Conservation (phyloP, 805 yeast species). For the Candida xiaguanensis region DNA sequence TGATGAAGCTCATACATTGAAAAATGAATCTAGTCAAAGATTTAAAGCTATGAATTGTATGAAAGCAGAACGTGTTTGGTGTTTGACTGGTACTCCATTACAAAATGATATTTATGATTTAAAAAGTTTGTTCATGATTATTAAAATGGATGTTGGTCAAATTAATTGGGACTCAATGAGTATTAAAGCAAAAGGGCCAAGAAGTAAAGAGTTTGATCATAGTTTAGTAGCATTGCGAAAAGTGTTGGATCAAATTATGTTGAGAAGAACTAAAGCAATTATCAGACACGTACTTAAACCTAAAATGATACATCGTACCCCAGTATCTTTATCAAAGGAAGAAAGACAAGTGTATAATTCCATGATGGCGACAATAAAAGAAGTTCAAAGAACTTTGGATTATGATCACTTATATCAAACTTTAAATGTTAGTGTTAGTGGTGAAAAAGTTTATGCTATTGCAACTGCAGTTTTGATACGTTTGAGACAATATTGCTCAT, state of each 20-base stretch:
- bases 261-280: constrained; percentile 26
- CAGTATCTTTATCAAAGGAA: constrained; percentile 56
- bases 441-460: constrained; percentile 10
- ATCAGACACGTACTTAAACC: constrained; percentile 77
- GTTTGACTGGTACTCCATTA: constrained; percentile 93
- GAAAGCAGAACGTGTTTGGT: constrained; percentile 71
- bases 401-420: neutral
- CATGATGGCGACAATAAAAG: neutral
- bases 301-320: constrained; percentile 88
- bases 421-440: neutral
- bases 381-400: neutral
- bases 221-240: constrained; percentile 17
- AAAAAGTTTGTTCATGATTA: constrained; percentile 83
- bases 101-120: constrained; percentile 89
- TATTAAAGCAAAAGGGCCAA: constrained; percentile 60
- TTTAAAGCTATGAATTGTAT: constrained; percentile 80
- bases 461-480: constrained; percentile 28
- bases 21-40: constrained; percentile 82
- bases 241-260: neutral
- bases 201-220: neutral
- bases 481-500: constrained; percentile 36
- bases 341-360: constrained; percentile 26
- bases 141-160: constrained; percentile 44
- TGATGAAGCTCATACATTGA: constrained; percentile 95
- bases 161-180: constrained; percentile 39